Evolutionary conservation across 148 eudicot species (phyloP), one percentile per base, ranked within the genome.

Genomic region (Cornus suecica): DNA sequence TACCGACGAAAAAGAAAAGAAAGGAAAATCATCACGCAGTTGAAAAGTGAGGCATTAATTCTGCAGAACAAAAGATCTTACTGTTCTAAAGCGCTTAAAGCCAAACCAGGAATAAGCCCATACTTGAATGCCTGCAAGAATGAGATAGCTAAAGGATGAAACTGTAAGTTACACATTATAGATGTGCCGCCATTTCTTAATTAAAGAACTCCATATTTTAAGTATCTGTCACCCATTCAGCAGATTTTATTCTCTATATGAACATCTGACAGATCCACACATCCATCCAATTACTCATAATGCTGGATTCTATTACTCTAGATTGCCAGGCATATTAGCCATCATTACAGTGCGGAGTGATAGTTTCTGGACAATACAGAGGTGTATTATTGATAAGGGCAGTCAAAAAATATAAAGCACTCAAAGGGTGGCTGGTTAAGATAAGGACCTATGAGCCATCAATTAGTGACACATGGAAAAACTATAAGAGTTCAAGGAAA

Each of bases 51-150:
- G 2, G 20, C 15, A 32, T 10, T 51, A 66, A 72, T 34, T 58
- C 22, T 2, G 32, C 30, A 78, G 34, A 71, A 27, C 64, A 69
- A 16, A 25, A 48, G 29, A 30, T 66, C 87, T 85, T 89, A 95
- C 99, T 83, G 97, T 84, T 95, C 99, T 22, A 90, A 54, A 58
- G 90, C 97, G 79, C 94, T 82, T 51, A 92, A 66, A 71, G 93
- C 87, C 84, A 95, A 73, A 56, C 99, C 99, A 85, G 99, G 97
- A 71, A 88, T 70, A 54, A 95, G 97, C 67, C 99, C 99, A 83
- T 83, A 86, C 58, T 95, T 88, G 74, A 95, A 95, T 76, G 96
- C 97, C 99, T 92, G 87, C 82, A 88, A 69, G 45, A 58, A 18
- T 18, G 20, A 58, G 20, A 58, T 58, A 58, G 25, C 62, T 58